Conservation (phyloP, 2,329 filamentous ascomycete genomes). For the Ophidiomyces ophidiicola region DNA sequence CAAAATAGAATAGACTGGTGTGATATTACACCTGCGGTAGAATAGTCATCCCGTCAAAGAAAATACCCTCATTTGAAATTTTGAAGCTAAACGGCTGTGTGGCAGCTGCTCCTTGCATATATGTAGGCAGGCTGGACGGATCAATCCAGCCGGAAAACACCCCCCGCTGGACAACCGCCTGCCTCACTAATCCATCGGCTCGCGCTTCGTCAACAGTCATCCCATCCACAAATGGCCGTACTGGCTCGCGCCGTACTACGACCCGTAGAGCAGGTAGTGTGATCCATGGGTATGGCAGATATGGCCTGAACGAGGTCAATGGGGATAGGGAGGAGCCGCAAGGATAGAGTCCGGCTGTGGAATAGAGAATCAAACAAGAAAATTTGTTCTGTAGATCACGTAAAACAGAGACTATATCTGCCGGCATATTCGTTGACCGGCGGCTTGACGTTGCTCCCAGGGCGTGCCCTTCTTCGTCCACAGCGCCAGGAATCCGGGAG, state of each 20-base stretch:
- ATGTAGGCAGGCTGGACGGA: conserved; percentile 14
- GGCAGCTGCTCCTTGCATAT: background rate
- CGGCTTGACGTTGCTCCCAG: no score
- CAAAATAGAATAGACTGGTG: background rate
- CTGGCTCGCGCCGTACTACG: conserved; percentile 25
- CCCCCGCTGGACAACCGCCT: conserved; percentile 25
- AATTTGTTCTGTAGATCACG: conserved; percentile 29
- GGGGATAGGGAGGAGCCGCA: conserved; percentile 14
- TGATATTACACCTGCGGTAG: conserved; percentile 1
- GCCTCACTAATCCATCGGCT: conserved; percentile 26
- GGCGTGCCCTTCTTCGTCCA: conserved; percentile 9
- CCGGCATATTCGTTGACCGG: conserved; percentile 3
- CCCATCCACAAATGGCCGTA: conserved; percentile 27
- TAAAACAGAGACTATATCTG: conserved; percentile 18
- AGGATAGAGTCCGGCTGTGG: conserved; percentile 18
- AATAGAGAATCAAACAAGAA: conserved; percentile 31
- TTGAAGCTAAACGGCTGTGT: conserved; percentile 13
- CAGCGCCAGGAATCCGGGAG: conserved; percentile 13
- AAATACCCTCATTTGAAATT: conserved; percentile 10
- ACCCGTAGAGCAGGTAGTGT: conserved; percentile 29
- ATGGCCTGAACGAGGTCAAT: conserved; percentile 22
- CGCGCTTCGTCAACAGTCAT: conserved; percentile 25
- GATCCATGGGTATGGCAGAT: conserved; percentile 31
- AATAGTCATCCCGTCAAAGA: background rate
- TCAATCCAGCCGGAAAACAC: conserved; percentile 30